A percentile compares a stretch with the other conserved stretches of the same genome.
Evolutionary conservation across 116 monocot genomes (phyloP).

Genomic region (Posidonia oceanica): DNA sequence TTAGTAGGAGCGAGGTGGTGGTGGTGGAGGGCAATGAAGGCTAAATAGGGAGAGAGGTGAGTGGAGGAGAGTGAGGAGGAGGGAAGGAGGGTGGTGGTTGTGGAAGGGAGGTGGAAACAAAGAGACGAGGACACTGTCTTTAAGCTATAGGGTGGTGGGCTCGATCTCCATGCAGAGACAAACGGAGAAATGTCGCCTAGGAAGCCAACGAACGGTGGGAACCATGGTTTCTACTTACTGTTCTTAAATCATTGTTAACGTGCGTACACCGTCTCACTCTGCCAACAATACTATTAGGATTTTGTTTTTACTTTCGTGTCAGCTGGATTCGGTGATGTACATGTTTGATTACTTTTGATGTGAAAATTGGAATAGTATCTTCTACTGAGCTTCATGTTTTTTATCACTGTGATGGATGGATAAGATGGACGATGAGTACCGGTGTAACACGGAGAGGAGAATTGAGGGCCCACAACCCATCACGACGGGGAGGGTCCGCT

Average conservation of each 20-base stretch:
- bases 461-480: not conserved
- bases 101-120: too few relatives aligned
- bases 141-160: not conserved
- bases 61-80: not conserved
- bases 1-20: too few relatives aligned
- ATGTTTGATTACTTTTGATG: not conserved
- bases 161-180: not conserved
- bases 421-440: not conserved
- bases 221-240: not conserved
- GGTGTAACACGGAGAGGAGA: not conserved
- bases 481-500: not conserved
- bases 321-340: not conserved
- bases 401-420: not conserved
- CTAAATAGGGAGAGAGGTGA: not conserved
- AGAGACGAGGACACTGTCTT: not conserved
- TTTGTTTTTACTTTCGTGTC: not conserved
- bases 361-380: not conserved
- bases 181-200: not conserved
- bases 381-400: not conserved
- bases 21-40: not conserved
- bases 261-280: too few relatives aligned
- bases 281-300: too few relatives aligned
- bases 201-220: not conserved
- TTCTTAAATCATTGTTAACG: too few relatives aligned
- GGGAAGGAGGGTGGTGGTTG: too few relatives aligned